Base-by-base conservation (phyloP, 2,329 filamentous ascomycete genomes). In the Ophiostoma populinum region DNA sequence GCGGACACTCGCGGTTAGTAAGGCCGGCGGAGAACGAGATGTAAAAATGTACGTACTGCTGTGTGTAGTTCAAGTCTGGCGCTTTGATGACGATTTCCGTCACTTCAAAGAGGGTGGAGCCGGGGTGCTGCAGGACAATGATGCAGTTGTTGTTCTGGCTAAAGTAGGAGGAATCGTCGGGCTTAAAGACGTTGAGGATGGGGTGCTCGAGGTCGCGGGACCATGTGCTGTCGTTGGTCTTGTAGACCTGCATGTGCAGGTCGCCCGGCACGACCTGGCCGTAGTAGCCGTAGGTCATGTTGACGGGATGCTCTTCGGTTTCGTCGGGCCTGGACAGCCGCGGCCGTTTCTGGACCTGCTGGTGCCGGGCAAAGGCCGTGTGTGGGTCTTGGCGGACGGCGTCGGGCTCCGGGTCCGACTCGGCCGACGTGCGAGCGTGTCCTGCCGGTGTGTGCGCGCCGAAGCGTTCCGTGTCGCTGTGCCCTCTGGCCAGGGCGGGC, bases 121-220 rank as follows among this genome's bases (percentile, higher is more conserved):
- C 83, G 44, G 79, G 74, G 51, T 95, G 87, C 39, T 73, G 71
- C 38, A 95, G 56, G 10, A 95, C 64, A 46, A 95, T 72, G 49
- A 93, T 93, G 58, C 85, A 94, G 39, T 75, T 70, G 41, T 79
- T 79, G n/a, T 73, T 75, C 51, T 87, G 81, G 24, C 85, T 92
- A 55, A 85, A 92, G 51, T 94, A 95, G 3, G 93, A 82, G 9
- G 78, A 80, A 39, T 65, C 64, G 54, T 95, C 82, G 51, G 86
- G 75, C 45, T 70, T 74, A 42, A 95, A 63, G 19, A 94, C 75
- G 51, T 93, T 93, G n/a, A n/a, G n/a, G n/a, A n/a, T n/a, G n/a
- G n/a, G n/a, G n/a, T n/a, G n/a, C n/a, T n/a, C n/a, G n/a, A n/a
- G n/a, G n/a, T n/a, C 45, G 86, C 80, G 15, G 77, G 73, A 10